phyloP scores from a whole-genome alignment of 2,329 filamentous ascomycete species.

The Colletotrichum sp. region DNA sequence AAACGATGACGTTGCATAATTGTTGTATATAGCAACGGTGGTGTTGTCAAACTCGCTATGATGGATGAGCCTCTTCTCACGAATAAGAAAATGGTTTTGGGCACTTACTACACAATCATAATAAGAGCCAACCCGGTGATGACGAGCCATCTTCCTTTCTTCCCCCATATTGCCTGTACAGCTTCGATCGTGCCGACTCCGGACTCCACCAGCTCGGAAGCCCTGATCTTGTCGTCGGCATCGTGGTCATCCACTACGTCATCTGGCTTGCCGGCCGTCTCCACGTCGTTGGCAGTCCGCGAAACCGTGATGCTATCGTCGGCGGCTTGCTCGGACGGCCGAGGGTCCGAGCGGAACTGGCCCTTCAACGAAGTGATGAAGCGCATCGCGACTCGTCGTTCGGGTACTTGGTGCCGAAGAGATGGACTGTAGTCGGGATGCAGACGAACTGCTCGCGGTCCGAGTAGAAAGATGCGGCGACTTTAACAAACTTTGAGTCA shows the following conservation, averaged over 20 bases:
- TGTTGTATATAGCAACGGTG: conserved; percentile 3
- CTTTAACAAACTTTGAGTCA: neutral
- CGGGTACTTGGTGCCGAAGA: neutral
- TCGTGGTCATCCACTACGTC: neutral
- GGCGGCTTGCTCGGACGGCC: neutral
- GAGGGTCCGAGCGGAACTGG: neutral
- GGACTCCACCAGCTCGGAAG: neutral
- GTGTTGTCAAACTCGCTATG: conserved; percentile 4
- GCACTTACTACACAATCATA: conserved; percentile 3
- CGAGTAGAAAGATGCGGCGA: neutral
- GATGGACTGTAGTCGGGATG: neutral
- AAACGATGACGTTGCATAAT: conserved; percentile 8
- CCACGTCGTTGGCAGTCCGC: neutral
- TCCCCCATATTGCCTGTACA: neutral
- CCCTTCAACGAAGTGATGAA: neutral
- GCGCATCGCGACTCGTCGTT: neutral
- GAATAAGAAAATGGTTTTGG: neutral
- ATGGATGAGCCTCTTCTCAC: neutral
- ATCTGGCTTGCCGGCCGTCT: neutral
- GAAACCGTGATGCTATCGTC: neutral
- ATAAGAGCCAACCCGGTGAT: conserved; percentile 5
- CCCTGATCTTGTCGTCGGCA: neutral
- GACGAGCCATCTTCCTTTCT: conserved; percentile 1
- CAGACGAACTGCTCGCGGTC: neutral
- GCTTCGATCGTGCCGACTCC: neutral